Percentiles rank a stretch among this genome's conserved stretches.
These are phyloP conservation scores for Thelephora aurantiotincta DNA, from an alignment of 768 basidiomycete genomes.

Conservation along the genomic window DNA sequence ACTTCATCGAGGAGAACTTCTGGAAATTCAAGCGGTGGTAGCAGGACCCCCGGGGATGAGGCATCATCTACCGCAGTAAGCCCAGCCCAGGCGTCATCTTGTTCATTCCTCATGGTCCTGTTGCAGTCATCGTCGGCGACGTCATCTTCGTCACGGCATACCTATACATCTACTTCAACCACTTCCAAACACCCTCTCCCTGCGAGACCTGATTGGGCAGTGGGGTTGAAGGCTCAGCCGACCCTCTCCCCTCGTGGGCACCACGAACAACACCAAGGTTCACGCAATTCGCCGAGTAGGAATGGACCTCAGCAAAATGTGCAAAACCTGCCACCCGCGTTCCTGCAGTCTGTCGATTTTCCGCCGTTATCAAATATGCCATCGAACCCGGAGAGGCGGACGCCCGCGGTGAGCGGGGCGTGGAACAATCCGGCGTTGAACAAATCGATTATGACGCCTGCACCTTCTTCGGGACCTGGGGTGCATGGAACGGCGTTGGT, in stretches of 20 bases:
- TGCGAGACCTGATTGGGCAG: conserved; percentile 83
- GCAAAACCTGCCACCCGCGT: conserved; percentile 18
- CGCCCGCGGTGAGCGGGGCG: conserved; percentile 44
- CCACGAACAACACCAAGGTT: conserved; percentile 28
- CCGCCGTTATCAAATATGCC: conserved; percentile 38
- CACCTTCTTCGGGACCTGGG: conserved; percentile 11
- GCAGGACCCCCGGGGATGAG: conserved; percentile 59
- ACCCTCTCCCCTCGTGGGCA: conserved; percentile 41
- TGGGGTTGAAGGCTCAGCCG: conserved; percentile 67
- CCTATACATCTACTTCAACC: conserved; percentile 68
- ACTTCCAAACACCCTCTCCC: conserved; percentile 74
- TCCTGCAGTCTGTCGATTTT: conserved; percentile 49
- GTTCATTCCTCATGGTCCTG: conserved; percentile 3
- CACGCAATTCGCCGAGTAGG: conserved; percentile 26
- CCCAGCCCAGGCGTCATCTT: conserved; percentile 7
- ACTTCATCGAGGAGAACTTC: conserved; percentile 34
- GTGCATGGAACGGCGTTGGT: conserved; percentile 20
- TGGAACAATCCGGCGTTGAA: conserved; percentile 50
- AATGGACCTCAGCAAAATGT: conserved; percentile 23
- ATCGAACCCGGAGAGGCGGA: conserved; percentile 33
- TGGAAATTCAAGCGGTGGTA: conserved; percentile 33
- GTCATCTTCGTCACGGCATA: conserved; percentile 68
- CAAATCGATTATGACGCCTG: conserved; percentile 35
- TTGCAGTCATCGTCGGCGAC: conserved; percentile 58
- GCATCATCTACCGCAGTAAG: conserved; percentile 66